phyloP scores from a whole-genome alignment of 441 rosid genomes.

The Pelargonium fulgidum region DNA sequence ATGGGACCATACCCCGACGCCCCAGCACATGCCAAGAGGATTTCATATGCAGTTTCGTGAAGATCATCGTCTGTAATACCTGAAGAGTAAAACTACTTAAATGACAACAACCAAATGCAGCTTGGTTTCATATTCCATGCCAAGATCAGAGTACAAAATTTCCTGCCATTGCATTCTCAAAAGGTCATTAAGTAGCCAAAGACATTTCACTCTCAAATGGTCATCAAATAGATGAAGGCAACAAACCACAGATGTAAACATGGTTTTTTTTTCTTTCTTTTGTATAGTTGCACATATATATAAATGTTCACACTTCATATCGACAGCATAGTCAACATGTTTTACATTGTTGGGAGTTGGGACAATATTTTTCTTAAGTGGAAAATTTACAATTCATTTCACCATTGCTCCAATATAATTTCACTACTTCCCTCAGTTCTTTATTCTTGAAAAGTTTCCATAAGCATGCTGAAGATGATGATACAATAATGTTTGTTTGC shows the following conservation, averaged over 20 bases:
- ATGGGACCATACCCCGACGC: constrained; percentile 69
- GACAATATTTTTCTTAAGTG: background rate
- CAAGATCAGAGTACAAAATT: background rate
- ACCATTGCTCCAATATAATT: background rate
- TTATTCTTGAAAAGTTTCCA: too few relatives aligned
- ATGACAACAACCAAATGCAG: background rate
- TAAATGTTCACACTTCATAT: background rate
- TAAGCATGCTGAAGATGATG: too few relatives aligned
- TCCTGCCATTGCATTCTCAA: background rate
- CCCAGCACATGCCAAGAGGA: constrained; percentile 95
- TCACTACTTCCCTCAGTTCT: too few relatives aligned
- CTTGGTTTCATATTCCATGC: background rate
- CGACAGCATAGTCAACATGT: background rate
- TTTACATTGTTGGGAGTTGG: background rate
- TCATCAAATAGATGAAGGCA: background rate
- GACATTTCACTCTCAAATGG: too few relatives aligned
- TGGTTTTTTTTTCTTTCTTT: background rate
- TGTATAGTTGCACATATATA: background rate
- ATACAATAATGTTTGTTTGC: background rate
- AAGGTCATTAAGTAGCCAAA: constrained; percentile 3
- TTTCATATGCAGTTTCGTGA: constrained; percentile 89
- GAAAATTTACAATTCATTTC: background rate
- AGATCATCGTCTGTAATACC: constrained; percentile 92
- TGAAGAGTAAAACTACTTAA: constrained; percentile 28
- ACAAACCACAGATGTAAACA: constrained; percentile 6